phyloP scores from a whole-genome alignment of 1,139 yeast species.

The Sporopachydermia cereana region DNA sequence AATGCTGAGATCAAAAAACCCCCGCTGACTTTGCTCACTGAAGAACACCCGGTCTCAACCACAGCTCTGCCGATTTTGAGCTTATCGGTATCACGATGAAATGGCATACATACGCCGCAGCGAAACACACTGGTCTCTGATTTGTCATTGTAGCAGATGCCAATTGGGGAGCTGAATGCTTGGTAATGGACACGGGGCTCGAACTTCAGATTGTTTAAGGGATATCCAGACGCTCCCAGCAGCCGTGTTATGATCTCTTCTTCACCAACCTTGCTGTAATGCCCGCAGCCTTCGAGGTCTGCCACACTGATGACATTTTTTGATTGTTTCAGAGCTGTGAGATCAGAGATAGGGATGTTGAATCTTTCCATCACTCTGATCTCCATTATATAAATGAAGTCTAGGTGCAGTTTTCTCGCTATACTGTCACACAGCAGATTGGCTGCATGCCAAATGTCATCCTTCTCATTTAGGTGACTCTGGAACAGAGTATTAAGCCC shows the following conservation, averaged over 20 bases:
- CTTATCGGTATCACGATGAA: background rate
- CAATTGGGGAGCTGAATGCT: conserved; percentile 44
- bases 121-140: background rate
- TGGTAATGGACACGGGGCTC: conserved; percentile 36
- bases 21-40: background rate
- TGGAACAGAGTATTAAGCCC: conserved; percentile 24
- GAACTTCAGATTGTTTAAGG: conserved; percentile 23
- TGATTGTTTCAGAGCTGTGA: conserved; percentile 32
- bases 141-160: conserved; percentile 31
- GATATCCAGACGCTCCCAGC: conserved; percentile 36
- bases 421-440: conserved; percentile 30
- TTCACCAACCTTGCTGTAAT: conserved; percentile 27
- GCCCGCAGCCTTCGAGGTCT: conserved; percentile 33
- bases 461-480: conserved; percentile 30
- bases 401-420: conserved; percentile 28
- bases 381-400: conserved; percentile 46
- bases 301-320: too few relatives aligned
- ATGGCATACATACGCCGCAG: conserved; percentile 4
- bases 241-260: conserved; percentile 35
- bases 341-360: conserved; percentile 29
- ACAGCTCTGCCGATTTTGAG: background rate
- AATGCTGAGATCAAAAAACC: conserved; percentile 3
- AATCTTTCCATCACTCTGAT: conserved; percentile 39
- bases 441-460: conserved; percentile 35
- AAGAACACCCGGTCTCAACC: background rate